Conservation (phyloP, 225 moss, liverwort and hornwort species). For the Takakia lepidozioides region DNA sequence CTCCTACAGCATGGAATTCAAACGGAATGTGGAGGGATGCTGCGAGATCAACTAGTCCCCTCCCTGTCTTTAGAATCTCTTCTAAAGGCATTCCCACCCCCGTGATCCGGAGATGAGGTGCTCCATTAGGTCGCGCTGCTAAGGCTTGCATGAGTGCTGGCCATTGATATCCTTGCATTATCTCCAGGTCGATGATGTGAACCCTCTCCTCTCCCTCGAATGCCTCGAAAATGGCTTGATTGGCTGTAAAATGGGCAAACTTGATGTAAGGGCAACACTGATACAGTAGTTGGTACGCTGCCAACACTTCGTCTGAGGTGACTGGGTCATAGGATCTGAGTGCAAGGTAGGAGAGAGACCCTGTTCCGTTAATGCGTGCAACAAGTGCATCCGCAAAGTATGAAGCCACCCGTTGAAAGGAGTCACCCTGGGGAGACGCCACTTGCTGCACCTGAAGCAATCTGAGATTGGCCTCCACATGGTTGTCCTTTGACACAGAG, state of each 20-base stretch:
- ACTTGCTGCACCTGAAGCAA: too few species aligned
- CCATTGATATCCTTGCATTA: conserved; percentile 77
- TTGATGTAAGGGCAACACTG: conserved; percentile 56
- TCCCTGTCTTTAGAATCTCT: conserved; percentile 35
- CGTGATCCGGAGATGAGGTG: conserved; percentile 51
- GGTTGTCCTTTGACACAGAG: too few species aligned
- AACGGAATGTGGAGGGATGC: conserved; percentile 39
- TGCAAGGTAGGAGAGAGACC: too few species aligned
- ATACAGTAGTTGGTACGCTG: conserved; percentile 75
- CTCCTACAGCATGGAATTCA: conserved; percentile 39
- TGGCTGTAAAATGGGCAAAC: conserved; percentile 78
- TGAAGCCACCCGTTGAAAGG: too few species aligned
- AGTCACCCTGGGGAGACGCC: too few species aligned
- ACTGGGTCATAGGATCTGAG: too few species aligned
- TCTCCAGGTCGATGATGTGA: conserved; percentile 69
- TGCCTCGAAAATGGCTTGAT: conserved; percentile 71
- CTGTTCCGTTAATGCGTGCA: too few species aligned
- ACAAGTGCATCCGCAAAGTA: too few species aligned
- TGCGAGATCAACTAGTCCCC: conserved; percentile 54
- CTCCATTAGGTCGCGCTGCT: conserved; percentile 36
- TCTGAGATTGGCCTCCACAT: too few species aligned
- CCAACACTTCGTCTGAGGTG: too few species aligned
- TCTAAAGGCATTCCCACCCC: conserved; percentile 43
- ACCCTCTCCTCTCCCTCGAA: conserved; percentile 36
- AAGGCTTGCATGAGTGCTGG: conserved; percentile 71